Conservation (phyloP, 257 asterid species). For the Gentiana dahurica region DNA sequence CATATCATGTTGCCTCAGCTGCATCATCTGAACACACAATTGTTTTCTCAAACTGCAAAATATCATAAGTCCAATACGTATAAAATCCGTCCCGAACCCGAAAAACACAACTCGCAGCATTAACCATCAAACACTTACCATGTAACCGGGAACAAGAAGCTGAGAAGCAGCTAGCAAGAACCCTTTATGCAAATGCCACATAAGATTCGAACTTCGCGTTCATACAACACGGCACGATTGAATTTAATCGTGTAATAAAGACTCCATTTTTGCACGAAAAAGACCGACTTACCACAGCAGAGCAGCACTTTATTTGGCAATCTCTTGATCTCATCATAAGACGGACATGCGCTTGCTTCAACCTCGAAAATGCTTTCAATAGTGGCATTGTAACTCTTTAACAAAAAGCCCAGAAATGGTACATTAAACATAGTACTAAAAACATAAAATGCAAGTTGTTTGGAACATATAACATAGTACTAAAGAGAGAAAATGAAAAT, state of each 20-base stretch:
- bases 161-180: constrained; percentile 60
- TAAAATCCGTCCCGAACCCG: background rate
- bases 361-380: constrained; percentile 56
- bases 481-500: no score
- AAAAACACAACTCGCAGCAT: background rate
- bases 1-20: constrained; percentile 88
- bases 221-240: constrained; percentile 7
- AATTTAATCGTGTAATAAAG: no score
- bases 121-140: constrained; percentile 31
- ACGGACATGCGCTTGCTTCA: constrained; percentile 67
- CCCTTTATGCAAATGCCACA: constrained; percentile 75
- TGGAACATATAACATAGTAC: no score
- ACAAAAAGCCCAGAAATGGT: background rate
- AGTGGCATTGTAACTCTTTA: constrained; percentile 62
- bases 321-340: constrained; percentile 50
- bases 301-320: constrained; percentile 63
- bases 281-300: constrained; percentile 68
- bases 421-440: no score
- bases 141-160: constrained; percentile 78
- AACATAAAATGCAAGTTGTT: no score
- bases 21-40: constrained; percentile 88
- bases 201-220: constrained; percentile 58
- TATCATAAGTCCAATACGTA: no score
- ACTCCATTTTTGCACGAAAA: no score
- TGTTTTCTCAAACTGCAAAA: constrained; percentile 65